Evolutionary conservation across 768 basidiomycete species (phyloP), one percentile per base, ranked within the genome.

Genomic region (Scleroderma bovista): DNA sequence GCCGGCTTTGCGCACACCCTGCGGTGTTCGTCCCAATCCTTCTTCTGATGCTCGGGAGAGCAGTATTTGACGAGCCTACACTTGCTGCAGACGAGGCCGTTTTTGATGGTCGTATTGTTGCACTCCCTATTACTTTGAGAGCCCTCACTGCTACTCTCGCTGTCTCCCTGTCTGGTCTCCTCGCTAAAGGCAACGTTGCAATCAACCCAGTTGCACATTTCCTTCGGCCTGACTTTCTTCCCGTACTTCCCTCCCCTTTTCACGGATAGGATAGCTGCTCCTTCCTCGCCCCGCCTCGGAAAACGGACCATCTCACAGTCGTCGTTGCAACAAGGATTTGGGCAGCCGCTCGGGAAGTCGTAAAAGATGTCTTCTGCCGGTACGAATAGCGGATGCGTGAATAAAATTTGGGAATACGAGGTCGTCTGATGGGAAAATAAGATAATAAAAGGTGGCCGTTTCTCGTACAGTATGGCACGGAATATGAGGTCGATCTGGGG

Each of bases 191-290:
- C 73, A 31, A 80, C 72, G 53, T 78, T 72, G 59, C 86, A 88
- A 57, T 86, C 85, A 47, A 87, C 83, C 86, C 86, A 88, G 58
- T 88, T 88, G 66, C 86, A 88, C 84, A 88, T 86, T 63, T 84
- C 79, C 53, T 71, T 74, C 29, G 72, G 60, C 55, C 74, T 78
- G 11, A 83, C 66, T 45, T 73, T 74, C 57, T 71, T 78, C 44
- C 75, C 75, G 44, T 56, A 72, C 55, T 69, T 73, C 47, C 73
- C 72, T 44, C 79, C 78, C n/a, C 77, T 73, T 56, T 78, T 80
- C 59, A 86, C 74, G 37, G 82, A 74, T 32, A 88, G 73, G 37
- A 88, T 72, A 3, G 75, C 75, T 6, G 86, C 86, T 3, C 70
- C 73, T 49, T 81, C 80, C 19, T 77, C 58, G 2, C 86, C 86